Percentiles rank a stretch among this genome's conserved stretches.
phyloP scores from a whole-genome alignment of 306 rosid genomes.

The Cicer yamashitae region DNA sequence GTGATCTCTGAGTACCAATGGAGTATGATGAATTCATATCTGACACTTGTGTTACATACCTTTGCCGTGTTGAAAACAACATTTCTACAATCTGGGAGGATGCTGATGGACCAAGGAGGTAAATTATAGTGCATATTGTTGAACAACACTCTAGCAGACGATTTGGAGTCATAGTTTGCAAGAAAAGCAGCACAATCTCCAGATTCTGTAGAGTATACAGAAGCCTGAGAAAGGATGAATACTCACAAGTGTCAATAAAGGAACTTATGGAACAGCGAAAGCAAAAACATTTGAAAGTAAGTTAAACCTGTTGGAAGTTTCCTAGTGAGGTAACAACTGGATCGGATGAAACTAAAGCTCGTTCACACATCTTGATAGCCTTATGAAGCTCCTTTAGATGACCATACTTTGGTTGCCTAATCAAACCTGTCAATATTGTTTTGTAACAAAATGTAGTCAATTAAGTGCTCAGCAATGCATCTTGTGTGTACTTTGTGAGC shows the following conservation, averaged over 20 bases:
- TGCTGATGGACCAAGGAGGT: slow-evolving; percentile 98
- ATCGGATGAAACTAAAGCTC: slow-evolving; percentile 83
- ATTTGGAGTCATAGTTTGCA: slow-evolving; percentile 73
- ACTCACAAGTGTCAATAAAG: slow-evolving; percentile 44
- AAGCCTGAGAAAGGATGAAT: slow-evolving; percentile 64
- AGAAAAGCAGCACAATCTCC: slow-evolving; percentile 96
- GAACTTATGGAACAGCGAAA: slow-evolving; percentile 15
- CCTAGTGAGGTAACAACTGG: slow-evolving; percentile 88
- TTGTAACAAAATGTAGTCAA: slow-evolving; percentile 30
- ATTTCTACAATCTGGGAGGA: slow-evolving; percentile 96
- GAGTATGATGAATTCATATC: slow-evolving; percentile 25
- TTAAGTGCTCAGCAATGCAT: slow-evolving; percentile 21
- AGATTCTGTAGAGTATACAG: slow-evolving; percentile 77
- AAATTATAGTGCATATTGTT: slow-evolving; percentile 95
- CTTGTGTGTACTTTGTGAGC: neutral
- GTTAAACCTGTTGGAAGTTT: slow-evolving; percentile 83
- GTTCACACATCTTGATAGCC: slow-evolving; percentile 82
- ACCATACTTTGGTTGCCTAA: slow-evolving; percentile 94
- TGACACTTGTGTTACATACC: slow-evolving; percentile 51
- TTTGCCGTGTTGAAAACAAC: slow-evolving; percentile 93
- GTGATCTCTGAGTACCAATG: slow-evolving; percentile 32
- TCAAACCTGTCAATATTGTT: slow-evolving; percentile 67
- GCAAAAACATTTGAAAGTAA: slow-evolving; percentile 6
- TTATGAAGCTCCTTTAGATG: slow-evolving; percentile 96
- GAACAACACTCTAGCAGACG: slow-evolving; percentile 88